Evolutionary conservation across 176 grass and related monocot genomes (phyloP).

Genomic region (Aechmea fasciata): DNA sequence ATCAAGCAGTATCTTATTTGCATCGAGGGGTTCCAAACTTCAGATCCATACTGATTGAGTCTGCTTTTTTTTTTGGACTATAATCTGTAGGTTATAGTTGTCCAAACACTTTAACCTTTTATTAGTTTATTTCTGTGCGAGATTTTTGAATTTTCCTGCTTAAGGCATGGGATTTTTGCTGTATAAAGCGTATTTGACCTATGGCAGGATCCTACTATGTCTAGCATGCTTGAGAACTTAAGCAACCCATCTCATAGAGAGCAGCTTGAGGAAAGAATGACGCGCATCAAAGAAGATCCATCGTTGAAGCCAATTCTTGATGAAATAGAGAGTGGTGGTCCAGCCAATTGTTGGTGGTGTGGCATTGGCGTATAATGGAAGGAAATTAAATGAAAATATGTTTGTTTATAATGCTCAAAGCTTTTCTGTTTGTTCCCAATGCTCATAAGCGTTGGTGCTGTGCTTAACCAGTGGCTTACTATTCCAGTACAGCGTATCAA

Average conservation of each 20-base stretch:
- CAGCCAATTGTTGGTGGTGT: slow-evolving; percentile 93
- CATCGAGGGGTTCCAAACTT: no score
- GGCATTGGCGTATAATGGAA: slow-evolving; percentile 46
- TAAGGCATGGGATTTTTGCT: not conserved
- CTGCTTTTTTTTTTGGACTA: no score
- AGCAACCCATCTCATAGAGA: slow-evolving; percentile 63
- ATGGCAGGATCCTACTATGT: slow-evolving; percentile 67
- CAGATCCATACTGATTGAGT: no score
- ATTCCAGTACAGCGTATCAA: no score
- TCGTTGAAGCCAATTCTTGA: slow-evolving; percentile 80
- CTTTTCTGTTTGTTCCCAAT: no score
- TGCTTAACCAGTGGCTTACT: no score
- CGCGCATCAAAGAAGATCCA: slow-evolving; percentile 76
- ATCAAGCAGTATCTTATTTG: no score
- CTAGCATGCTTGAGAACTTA: slow-evolving; percentile 62
- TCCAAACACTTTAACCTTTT: not conserved
- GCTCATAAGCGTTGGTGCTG: no score
- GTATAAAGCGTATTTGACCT: not conserved
- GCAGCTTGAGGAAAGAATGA: slow-evolving; percentile 66
- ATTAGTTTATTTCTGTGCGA: not conserved
- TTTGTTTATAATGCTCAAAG: no score
- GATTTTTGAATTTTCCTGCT: not conserved
- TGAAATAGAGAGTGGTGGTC: slow-evolving; percentile 84
- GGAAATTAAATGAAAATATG: not conserved
- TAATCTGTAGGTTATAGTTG: no score